Evolutionary conservation across 768 basidiomycete species (phyloP), one percentile per base, ranked within the genome.

Genomic region (Sutorius australiensis): DNA sequence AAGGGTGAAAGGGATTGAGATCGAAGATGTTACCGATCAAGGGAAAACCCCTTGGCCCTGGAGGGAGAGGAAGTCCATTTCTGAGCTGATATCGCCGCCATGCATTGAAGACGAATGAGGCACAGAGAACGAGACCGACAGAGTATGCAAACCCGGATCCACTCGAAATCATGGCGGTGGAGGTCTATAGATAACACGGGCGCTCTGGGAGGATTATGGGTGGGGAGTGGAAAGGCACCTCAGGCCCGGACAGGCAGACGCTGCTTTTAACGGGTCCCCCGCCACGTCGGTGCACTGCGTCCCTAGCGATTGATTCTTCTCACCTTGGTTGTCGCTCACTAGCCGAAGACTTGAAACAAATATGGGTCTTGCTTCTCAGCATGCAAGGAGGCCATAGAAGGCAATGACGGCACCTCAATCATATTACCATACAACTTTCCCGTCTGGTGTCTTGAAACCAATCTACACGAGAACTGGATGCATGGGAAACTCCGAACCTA

Each of bases 11-110:
- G 5, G 49, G 3, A 28, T 69, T 42, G 40, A 73, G 10, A 28
- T 63, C 55, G 14, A 64, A 45, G 7, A 52, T 13, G 38, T 52
- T 65, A 2, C 69, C 71, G 4, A 69, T 31, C 24, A 72, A 47
- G 2, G 69, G 71, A 36, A 83, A 67, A 39, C 77, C 77, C 48
- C 67, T 74, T 0, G 83, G 83, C 13, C 82, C 83, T 16, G 77
- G 79, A 32, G 77, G 77, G 14, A 80, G 71, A 8, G 74, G 64
- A 43, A 61, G 50, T 3, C 64, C 61, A 12, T 39, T 30, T 38
- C 60, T 55, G 41, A 43, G 47, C 27, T 45, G 53, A 24, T 39
- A 37, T 28, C 46, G 37, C 39, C 55, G 45, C 67, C 67, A 69
- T 5, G 2, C 30, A 8, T 34, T 44, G 43, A 67, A 24, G 14